A percentile compares a stretch with the other conserved stretches of the same genome.
Conservation (phyloP, 306 rosid species). For the Lathyrus aphaca region DNA sequence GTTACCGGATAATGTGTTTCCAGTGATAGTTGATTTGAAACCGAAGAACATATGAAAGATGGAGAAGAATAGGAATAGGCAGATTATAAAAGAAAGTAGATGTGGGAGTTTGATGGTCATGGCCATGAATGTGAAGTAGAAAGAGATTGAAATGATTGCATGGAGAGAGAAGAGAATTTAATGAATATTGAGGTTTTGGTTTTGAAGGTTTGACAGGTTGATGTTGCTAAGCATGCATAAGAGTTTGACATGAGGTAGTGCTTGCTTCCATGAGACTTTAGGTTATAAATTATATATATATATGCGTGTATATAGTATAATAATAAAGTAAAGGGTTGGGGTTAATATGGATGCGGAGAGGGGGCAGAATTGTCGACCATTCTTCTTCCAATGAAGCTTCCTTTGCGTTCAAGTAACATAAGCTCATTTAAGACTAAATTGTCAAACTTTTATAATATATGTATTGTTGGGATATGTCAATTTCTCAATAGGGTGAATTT, state of each 20-base stretch:
- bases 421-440: constrained; percentile 48
- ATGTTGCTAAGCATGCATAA: constrained; percentile 50
- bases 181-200: constrained; percentile 21
- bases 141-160: constrained; percentile 54
- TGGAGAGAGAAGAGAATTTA: constrained; percentile 46
- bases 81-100: constrained; percentile 51
- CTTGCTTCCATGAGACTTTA: constrained; percentile 64
- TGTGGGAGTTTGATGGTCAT: constrained; percentile 41
- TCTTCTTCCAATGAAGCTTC: constrained; percentile 80
- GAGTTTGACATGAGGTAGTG: constrained; percentile 69
- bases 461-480: too few relatives aligned
- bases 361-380: constrained; percentile 70
- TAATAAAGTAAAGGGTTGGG: constrained; percentile 29
- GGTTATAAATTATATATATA: constrained; percentile 34
- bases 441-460: constrained; percentile 65
- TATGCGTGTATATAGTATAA: constrained; percentile 3
- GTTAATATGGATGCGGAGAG: constrained; percentile 58
- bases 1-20: neutral
- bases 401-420: constrained; percentile 91
- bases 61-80: constrained; percentile 47
- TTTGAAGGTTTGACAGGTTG: constrained; percentile 63
- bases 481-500: too few relatives aligned
- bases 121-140: constrained; percentile 48
- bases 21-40: constrained; percentile 26
- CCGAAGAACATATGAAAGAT: constrained; percentile 45